Conservation (phyloP, 257 asterid genomes). For the Salvia hispanica region DNA sequence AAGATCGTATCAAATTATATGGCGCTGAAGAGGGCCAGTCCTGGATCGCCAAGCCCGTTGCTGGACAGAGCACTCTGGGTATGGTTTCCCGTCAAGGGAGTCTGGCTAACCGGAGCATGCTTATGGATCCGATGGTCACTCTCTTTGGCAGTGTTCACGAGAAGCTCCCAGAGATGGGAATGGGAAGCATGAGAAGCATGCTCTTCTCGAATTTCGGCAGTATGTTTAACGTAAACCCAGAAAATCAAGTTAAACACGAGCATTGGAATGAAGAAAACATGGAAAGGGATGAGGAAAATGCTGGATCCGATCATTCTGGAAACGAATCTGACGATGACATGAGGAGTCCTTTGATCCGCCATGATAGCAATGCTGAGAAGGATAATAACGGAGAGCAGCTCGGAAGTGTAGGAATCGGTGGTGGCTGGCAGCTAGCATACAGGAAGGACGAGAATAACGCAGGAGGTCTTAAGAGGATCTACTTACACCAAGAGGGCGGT, state of each 20-base stretch:
- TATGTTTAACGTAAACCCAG: conserved; percentile 61
- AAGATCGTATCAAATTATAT: conserved; percentile 67
- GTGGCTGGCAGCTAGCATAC: conserved; percentile 97
- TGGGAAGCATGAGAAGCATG: conserved; percentile 88
- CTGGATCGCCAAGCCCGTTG: conserved; percentile 86
- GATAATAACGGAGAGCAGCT: conserved; percentile 54
- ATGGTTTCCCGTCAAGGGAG: conserved; percentile 82
- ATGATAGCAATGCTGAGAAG: conserved; percentile 53
- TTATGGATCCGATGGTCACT: conserved; percentile 85
- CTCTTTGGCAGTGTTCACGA: conserved; percentile 93
- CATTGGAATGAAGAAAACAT: conserved; percentile 77
- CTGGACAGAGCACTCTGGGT: conserved; percentile 72
- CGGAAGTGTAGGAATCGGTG: conserved; percentile 79
- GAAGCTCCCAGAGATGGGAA: conserved; percentile 66
- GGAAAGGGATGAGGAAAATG: conserved; percentile 49
- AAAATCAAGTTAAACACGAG: conserved; percentile 51
- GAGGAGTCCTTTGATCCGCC: conserved; percentile 80
- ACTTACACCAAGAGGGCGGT: conserved; percentile 73
- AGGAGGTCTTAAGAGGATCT: conserved; percentile 78
- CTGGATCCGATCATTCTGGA: conserved; percentile 51
- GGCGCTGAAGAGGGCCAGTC: conserved; percentile 98
- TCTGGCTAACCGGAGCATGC: conserved; percentile 52
- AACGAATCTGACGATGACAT: conserved; percentile 70
- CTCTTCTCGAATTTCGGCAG: conserved; percentile 76
- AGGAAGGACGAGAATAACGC: conserved; percentile 67